Conservation (phyloP, 2,329 filamentous ascomycete species). For the Arthrinium phaeospermum region DNA sequence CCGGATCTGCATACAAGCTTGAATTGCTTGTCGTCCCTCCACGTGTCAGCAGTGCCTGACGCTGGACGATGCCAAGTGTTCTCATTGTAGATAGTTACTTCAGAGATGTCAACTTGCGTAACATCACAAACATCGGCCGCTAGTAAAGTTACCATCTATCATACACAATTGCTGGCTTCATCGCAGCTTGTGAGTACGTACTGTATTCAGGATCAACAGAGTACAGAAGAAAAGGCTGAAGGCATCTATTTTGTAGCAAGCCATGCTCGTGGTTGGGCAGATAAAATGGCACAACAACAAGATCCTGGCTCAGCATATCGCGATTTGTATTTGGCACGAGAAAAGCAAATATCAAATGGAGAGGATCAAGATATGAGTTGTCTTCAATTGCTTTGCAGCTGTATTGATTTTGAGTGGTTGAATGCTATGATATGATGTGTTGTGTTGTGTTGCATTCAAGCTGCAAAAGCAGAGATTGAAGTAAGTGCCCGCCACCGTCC, state of each 20-base stretch:
- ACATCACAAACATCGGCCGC: neutral
- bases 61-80: neutral
- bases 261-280: too few relatives aligned
- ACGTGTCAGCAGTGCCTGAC: neutral
- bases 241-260: too few relatives aligned
- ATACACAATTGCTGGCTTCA: too few relatives aligned
- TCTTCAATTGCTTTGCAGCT: neutral
- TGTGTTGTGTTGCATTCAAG: neutral
- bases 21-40: neutral
- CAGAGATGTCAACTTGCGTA: too few relatives aligned
- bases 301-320: too few relatives aligned
- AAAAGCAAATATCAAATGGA: neutral
- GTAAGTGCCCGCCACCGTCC: neutral
- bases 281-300: too few relatives aligned
- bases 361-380: neutral
- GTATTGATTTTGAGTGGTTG: neutral
- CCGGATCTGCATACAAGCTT: neutral
- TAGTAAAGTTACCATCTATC: too few relatives aligned
- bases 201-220: too few relatives aligned
- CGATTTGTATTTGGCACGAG: too few relatives aligned
- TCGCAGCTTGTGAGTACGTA: too few relatives aligned
- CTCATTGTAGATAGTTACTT: neutral
- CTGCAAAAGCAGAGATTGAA: slow-evolving; percentile 4
- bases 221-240: too few relatives aligned
- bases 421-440: neutral